A percentile compares a stretch with the other conserved stretches of the same genome.
Evolutionary conservation across 441 rosid species (phyloP).

Genomic region (Populus trichocarpa): DNA sequence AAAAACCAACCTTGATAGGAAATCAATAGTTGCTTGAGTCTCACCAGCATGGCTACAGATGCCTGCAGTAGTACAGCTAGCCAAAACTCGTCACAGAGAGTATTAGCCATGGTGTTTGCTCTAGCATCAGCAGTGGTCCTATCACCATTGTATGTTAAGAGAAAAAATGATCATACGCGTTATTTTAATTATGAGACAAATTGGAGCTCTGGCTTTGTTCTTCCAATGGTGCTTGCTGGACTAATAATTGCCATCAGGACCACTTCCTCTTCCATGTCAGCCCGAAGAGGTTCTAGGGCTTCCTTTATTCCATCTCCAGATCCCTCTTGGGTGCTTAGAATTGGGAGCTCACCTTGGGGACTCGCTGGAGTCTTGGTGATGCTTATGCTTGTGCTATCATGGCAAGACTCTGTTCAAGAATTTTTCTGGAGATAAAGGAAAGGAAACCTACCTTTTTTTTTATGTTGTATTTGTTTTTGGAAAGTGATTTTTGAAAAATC

Average conservation of each 20-base stretch:
- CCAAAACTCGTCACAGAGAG: slow-evolving; percentile 40
- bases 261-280: slow-evolving; percentile 25
- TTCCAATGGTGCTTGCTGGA: slow-evolving; percentile 51
- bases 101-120: slow-evolving; percentile 56
- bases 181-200: slow-evolving; percentile 22
- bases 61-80: not conserved
- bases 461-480: too few relatives aligned
- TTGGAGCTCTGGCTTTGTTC: slow-evolving; percentile 44
- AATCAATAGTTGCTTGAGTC: not conserved
- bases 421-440: slow-evolving; percentile 45
- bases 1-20: not conserved
- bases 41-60: slow-evolving; percentile 30
- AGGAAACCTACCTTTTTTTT: not conserved
- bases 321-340: slow-evolving; percentile 50
- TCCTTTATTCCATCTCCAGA: slow-evolving; percentile 35
- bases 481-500: too few relatives aligned
- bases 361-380: slow-evolving; percentile 46
- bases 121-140: slow-evolving; percentile 38
- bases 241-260: slow-evolving; percentile 51
- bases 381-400: slow-evolving; percentile 53
- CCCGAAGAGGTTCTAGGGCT: slow-evolving; percentile 11
- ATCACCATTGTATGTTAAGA: slow-evolving; percentile 40
- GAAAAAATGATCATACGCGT: slow-evolving; percentile 19
- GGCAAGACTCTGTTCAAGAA: slow-evolving; percentile 50
- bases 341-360: slow-evolving; percentile 58